Base-by-base conservation (phyloP, 2,329 filamentous ascomycete genomes). In the Clonostachys rosea region DNA sequence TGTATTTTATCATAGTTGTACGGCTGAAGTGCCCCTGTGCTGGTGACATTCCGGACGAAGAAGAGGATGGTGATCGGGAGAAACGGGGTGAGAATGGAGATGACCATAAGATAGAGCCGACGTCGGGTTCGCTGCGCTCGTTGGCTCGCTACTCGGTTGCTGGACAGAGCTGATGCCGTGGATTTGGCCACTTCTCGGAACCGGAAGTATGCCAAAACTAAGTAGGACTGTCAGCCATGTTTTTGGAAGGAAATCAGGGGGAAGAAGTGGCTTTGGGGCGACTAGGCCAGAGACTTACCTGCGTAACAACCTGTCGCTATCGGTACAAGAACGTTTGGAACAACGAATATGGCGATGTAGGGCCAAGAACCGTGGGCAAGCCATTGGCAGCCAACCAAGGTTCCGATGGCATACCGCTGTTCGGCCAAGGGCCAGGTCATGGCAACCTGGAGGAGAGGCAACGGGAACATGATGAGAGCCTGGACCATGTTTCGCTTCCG, bases 41-140 rank as follows among this genome's bases (percentile, higher is more conserved):
- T 34, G 36, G 56, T 46, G 42, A 79, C 57, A 60, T 78, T 78
- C 48, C 60, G 40, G 34, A 62, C 61, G 5, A 70, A 53, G 6
- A 75, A 61, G 24, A 66, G 60, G 40, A 74, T 40, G 51, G 69
- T 61, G 6, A 82, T 53, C 2, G 78, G 78, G 1, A 79, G 54
- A 55, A 78, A 81, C 4, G 77, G 68, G 5, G 74, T 53, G 2
- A 82, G 57, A 51, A 81, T 76, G 40, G 68, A 69, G 12, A 79
- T 46, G 13, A 74, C 69, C 73, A 82, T 78, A 51, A 76, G 64
- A 60, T 81, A 83, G 40, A 83, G 71, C 40, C 77, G 73, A 42
- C 72, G 68, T 40, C 70, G 70, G 9, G 76, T 70, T 3, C 76
- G 70, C 41, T 73, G 68, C 39, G 70, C 71, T 6, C 77, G 69